phyloP scores from a whole-genome alignment of 257 asterid species.

The Solanum etuberosum region DNA sequence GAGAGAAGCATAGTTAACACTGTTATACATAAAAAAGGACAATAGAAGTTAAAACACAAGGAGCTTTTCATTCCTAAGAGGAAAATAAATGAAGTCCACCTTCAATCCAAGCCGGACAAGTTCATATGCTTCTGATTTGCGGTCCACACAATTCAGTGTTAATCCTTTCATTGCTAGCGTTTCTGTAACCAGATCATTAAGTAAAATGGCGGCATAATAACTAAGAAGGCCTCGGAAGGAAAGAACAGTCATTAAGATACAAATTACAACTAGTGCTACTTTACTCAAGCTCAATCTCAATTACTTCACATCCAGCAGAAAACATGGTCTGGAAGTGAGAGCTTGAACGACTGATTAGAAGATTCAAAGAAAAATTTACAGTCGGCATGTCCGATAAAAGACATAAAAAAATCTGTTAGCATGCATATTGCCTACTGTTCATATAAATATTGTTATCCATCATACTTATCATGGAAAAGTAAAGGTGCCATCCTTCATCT shows the following conservation, averaged over 20 bases:
- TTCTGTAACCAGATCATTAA: constrained; percentile 40
- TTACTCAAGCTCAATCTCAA: not conserved
- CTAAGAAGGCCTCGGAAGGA: not conserved
- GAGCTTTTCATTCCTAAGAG: not conserved
- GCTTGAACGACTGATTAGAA: not conserved
- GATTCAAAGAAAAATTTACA: not conserved
- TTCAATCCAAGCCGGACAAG: constrained; percentile 94
- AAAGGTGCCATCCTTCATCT: not conserved
- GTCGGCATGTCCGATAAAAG: not conserved
- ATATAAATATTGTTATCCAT: not conserved
- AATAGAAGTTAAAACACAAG: not conserved
- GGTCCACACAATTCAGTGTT: constrained; percentile 94
- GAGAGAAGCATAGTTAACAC: constrained; percentile 10
- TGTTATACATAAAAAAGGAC: not conserved
- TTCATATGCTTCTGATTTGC: constrained; percentile 95
- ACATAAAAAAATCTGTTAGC: not conserved
- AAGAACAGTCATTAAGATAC: not conserved
- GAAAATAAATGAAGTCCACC: constrained; percentile 31
- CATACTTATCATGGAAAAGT: not conserved
- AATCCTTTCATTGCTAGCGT: constrained; percentile 97
- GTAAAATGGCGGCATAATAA: not conserved
- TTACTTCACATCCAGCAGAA: not conserved
- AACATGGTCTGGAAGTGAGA: not conserved
- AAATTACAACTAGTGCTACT: not conserved
- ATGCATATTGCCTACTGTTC: not conserved